Conservation (phyloP, 2,329 filamentous ascomycete species). For the Xylaria polymorpha region DNA sequence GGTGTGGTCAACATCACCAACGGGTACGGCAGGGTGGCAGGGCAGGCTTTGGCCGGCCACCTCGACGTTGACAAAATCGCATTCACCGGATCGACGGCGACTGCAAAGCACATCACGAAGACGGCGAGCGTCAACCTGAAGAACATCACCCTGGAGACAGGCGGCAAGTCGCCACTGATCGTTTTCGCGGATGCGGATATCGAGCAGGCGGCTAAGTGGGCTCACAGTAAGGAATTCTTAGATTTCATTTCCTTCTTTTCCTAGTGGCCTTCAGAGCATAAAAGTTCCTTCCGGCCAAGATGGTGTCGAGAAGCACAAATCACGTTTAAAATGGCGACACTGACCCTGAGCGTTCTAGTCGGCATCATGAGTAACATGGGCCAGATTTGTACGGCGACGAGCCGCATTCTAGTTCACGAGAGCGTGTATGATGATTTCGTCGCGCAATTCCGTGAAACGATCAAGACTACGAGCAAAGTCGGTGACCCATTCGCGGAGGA, state of each 20-base stretch:
- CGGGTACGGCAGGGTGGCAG: conserved; percentile 75
- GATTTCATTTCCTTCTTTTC: neutral
- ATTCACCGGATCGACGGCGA: conserved; percentile 80
- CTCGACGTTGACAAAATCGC: conserved; percentile 79
- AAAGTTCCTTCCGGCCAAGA: neutral
- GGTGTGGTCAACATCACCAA: conserved; percentile 83
- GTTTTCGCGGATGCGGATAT: conserved; percentile 75
- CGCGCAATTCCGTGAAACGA: conserved; percentile 67
- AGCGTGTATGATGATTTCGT: conserved; percentile 72
- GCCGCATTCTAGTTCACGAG: conserved; percentile 73
- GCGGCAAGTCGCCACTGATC: conserved; percentile 73
- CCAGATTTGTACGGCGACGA: conserved; percentile 74
- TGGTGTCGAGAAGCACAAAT: neutral
- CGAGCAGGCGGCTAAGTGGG: conserved; percentile 73
- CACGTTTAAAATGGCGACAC: neutral
- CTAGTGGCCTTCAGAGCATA: neutral
- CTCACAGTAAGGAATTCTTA: conserved; percentile 44
- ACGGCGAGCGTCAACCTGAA: conserved; percentile 73
- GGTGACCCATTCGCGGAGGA: conserved; percentile 76
- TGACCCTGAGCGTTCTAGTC: conserved; percentile 25
- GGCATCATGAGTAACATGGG: conserved; percentile 71
- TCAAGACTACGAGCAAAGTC: conserved; percentile 70
- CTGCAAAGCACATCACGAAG: conserved; percentile 81
- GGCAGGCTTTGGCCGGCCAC: conserved; percentile 75
- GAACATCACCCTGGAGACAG: conserved; percentile 74